Conservation (phyloP, 73 alveolate species). For the Paramecium primaurelia region DNA sequence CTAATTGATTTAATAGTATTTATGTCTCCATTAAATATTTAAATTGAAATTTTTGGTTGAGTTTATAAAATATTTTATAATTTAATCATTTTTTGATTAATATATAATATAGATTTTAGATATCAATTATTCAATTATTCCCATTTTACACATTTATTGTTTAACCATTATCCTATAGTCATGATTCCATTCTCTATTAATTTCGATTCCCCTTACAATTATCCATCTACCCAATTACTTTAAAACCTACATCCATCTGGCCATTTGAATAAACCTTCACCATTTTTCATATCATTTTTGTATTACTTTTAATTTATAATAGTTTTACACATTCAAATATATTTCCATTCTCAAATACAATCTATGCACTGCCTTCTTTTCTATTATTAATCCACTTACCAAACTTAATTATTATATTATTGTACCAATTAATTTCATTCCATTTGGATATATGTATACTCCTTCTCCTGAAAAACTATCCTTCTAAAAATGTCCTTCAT, state of each 20-base stretch:
- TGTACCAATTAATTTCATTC: background rate
- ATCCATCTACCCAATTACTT: background rate
- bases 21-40: background rate
- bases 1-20: background rate
- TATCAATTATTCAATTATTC: background rate
- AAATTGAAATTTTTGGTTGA: background rate
- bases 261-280: constrained; percentile 75
- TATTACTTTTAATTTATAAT: constrained; percentile 67
- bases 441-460: background rate
- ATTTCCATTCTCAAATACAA: background rate
- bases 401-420: background rate
- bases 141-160: background rate
- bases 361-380: background rate
- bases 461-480: background rate
- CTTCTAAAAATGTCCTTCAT: constrained; percentile 55
- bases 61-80: background rate
- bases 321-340: background rate
- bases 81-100: background rate
- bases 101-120: background rate
- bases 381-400: background rate
- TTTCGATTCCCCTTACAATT: background rate
- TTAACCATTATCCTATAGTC: background rate
- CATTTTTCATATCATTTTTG: constrained; percentile 68
- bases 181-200: background rate
- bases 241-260: constrained; percentile 64